phyloP scores from a whole-genome alignment of 306 rosid genomes.

The Bauhinia variegata region DNA sequence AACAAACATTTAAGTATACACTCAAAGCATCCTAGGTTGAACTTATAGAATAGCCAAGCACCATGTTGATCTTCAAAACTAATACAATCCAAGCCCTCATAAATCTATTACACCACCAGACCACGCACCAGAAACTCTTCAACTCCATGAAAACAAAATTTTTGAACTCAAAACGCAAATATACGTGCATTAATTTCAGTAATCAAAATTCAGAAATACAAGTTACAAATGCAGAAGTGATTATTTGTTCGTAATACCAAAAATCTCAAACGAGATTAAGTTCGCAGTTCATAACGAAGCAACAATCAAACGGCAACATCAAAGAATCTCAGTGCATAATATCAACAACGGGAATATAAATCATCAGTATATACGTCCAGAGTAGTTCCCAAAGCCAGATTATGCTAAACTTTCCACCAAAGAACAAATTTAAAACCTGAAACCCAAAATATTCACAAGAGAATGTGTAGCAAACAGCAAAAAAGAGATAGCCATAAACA shows the following conservation, averaged over 20 bases:
- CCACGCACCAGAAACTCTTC: neutral
- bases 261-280: neutral
- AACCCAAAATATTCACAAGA: no score
- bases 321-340: neutral
- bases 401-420: slow-evolving; percentile 1
- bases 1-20: neutral
- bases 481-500: neutral
- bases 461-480: neutral
- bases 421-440: slow-evolving; percentile 10
- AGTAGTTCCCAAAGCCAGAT: slow-evolving; percentile 1
- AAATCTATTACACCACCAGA: neutral
- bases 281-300: neutral
- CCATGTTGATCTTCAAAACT: neutral
- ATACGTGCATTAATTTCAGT: neutral
- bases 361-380: neutral
- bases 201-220: neutral
- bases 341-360: neutral
- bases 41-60: neutral
- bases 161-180: neutral
- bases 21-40: neutral
- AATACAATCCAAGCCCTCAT: slow-evolving; percentile 16
- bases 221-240: neutral
- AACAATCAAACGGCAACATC: neutral
- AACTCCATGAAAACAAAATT: neutral
- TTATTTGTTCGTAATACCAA: neutral